A percentile compares a stretch with the other conserved stretches of the same genome.
These are phyloP conservation scores for Moniliophthora roreri DNA, from an alignment of 1,284 basidiomycete genomes.

Conservation along the genomic window DNA sequence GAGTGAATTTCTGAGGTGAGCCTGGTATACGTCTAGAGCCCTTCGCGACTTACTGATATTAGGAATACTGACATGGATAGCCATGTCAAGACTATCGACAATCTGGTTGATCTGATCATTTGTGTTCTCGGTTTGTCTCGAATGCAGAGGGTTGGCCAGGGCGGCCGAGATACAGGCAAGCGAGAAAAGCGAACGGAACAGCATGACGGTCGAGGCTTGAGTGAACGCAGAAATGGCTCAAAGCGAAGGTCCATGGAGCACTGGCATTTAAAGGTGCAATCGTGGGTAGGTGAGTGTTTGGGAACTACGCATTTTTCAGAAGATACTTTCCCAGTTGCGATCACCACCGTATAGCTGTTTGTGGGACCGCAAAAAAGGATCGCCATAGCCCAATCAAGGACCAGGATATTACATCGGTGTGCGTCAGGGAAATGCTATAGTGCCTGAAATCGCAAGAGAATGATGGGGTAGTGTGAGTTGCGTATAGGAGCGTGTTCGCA, in stretches of 20 bases:
- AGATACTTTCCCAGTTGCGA: neutral
- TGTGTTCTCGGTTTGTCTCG: neutral
- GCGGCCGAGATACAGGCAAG: constrained; percentile 22
- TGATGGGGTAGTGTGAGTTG: too few species aligned
- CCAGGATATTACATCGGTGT: neutral
- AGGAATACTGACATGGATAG: constrained; percentile 22
- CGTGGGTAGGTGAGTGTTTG: neutral
- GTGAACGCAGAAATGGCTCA: constrained; percentile 2
- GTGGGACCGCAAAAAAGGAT: constrained; percentile 5
- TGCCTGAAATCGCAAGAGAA: too few species aligned
- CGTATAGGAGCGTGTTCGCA: neutral
- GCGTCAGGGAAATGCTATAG: too few species aligned
- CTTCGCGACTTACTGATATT: constrained; percentile 24
- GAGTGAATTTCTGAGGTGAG: neutral
- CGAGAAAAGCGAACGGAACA: constrained; percentile 16
- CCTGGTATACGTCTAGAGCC: neutral
- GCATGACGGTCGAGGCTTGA: constrained; percentile 8
- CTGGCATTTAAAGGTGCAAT: neutral
- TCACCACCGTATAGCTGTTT: neutral
- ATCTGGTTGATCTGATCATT: constrained; percentile 13
- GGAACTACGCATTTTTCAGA: neutral
- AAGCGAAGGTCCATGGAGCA: neutral
- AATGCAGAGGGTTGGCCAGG: constrained; percentile 21
- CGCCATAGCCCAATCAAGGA: neutral
- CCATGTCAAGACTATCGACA: constrained; percentile 23